These are phyloP conservation scores for Hordeum vulgare DNA, from an alignment of 176 grass and related monocot genomes.

Conservation along the genomic window MorexV3_pseudomolecules_assembly NC_058520.1:26161938-26162437, in stretches of 20 bases:
- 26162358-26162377: background rate
- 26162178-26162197: conserved; percentile 46
- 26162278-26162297: background rate
- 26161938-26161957: conserved; percentile 99
- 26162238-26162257: conserved; percentile 70
- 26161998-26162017: conserved; percentile 42
- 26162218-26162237: conserved; percentile 58
- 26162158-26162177: conserved; percentile 30
- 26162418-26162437: background rate
- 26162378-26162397: background rate
- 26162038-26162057: conserved; percentile 78
- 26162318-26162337: background rate
- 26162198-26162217: conserved; percentile 85
- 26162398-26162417: background rate
- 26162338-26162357: background rate
- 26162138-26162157: conserved; percentile 36
- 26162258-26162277: conserved; percentile 33
- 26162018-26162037: conserved; percentile 54
- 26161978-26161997: conserved; percentile 18
- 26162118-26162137: conserved; percentile 60
- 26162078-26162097: conserved; percentile 43
- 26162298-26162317: background rate
- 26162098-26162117: conserved; percentile 82
- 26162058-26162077: conserved; percentile 32
- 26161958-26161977: conserved; percentile 69